Evolutionary conservation across 495 filamentous ascomycete species (phyloP).

Genomic region (Lichina pygmaea): DNA sequence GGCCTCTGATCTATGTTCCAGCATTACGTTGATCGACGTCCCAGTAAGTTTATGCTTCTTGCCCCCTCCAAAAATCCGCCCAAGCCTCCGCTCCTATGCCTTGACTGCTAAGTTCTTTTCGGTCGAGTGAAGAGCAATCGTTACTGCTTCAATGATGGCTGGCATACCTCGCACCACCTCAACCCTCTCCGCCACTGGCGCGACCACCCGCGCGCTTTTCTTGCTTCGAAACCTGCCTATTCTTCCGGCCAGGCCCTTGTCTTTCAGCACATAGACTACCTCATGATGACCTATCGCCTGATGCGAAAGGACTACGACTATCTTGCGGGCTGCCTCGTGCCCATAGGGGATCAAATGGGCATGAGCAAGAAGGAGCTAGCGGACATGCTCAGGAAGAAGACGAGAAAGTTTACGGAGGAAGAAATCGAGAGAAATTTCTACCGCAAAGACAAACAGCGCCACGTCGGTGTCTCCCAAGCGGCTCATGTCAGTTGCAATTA

Average conservation of each 20-base stretch:
- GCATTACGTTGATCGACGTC: slow-evolving; percentile 47
- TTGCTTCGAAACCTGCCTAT: slow-evolving; percentile 34
- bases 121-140: slow-evolving; percentile 27
- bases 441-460: slow-evolving; percentile 16
- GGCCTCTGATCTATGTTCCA: slow-evolving; percentile 39
- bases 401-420: slow-evolving; percentile 27
- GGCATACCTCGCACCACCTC: slow-evolving; percentile 52
- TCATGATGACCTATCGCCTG: slow-evolving; percentile 35
- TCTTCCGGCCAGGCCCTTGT: slow-evolving; percentile 31
- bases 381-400: slow-evolving; percentile 33
- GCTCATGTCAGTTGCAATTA: too few relatives aligned
- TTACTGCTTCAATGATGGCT: slow-evolving; percentile 52
- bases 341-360: slow-evolving; percentile 36
- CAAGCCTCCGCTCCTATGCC: too few relatives aligned
- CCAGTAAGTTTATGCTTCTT: slow-evolving; percentile 20
- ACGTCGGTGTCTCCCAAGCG: too few relatives aligned
- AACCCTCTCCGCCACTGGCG: slow-evolving; percentile 51
- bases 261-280: slow-evolving; percentile 44
- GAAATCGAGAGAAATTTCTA: slow-evolving; percentile 25
- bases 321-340: slow-evolving; percentile 36
- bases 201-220: slow-evolving; percentile 37
- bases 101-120: too few relatives aligned
- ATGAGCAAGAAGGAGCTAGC: slow-evolving; percentile 32
- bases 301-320: slow-evolving; percentile 33
- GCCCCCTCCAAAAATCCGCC: background rate